phyloP scores from a whole-genome alignment of 177 flowering plant species.

The Tripterygium wilfordii region DNA sequence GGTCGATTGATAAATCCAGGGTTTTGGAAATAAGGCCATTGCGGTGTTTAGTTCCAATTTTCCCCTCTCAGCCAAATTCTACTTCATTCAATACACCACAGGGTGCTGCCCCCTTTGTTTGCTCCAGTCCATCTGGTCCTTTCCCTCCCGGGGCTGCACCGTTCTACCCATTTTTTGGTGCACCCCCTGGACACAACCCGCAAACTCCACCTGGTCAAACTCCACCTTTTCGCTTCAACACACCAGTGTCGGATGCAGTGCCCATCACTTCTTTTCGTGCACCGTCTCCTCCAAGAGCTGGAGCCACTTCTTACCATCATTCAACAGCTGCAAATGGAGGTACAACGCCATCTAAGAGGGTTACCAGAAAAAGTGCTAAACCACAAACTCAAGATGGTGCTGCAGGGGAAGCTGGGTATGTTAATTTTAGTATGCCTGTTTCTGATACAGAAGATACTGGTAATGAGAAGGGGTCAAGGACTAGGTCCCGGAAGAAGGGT shows the following conservation, averaged over 20 bases:
- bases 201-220: constrained; percentile 14
- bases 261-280: constrained; percentile 22
- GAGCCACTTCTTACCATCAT: constrained; percentile 6
- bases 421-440: too few relatives aligned
- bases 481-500: constrained; percentile 20
- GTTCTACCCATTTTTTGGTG: constrained; percentile 41
- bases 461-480: constrained; percentile 6
- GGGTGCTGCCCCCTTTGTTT: constrained; percentile 40
- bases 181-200: constrained; percentile 20
- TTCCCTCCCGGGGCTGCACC: constrained; percentile 58
- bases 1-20: constrained; percentile 42
- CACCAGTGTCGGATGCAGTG: constrained; percentile 13
- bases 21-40: constrained; percentile 70
- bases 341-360: constrained; percentile 13
- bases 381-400: too few relatives aligned
- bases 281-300: too few relatives aligned
- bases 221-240: constrained; percentile 10
- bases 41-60: constrained; percentile 49
- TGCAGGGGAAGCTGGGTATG: constrained; percentile 9
- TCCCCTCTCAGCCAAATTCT: constrained; percentile 30
- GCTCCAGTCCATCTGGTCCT: constrained; percentile 50
- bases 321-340: constrained; percentile 17
- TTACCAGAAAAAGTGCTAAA: constrained; percentile 8
- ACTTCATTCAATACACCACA: constrained; percentile 21
- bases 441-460: constrained; percentile 13